Conservation (phyloP, 2,329 filamentous ascomycete species). For the Sclerotinia sclerotiorum region DNA sequence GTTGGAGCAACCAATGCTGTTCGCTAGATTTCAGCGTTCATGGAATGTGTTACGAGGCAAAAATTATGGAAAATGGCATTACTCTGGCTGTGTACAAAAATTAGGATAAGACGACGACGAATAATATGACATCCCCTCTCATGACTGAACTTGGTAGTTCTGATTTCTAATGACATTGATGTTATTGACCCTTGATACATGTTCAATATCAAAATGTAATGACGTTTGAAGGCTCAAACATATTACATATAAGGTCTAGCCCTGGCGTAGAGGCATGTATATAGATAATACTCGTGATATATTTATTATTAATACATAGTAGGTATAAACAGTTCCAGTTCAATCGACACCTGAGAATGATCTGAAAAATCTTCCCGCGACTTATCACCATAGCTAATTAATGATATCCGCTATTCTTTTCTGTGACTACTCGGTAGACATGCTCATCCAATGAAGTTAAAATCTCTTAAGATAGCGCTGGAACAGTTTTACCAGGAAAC, state of each 20-base stretch:
- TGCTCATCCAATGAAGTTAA: not conserved
- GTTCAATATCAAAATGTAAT: not conserved
- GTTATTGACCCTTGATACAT: not conserved
- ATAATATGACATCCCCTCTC: slow-evolving; percentile 62
- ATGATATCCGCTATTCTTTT: not conserved
- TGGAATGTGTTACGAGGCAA: slow-evolving; percentile 35
- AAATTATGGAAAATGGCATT: slow-evolving; percentile 36
- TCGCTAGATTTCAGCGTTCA: slow-evolving; percentile 34
- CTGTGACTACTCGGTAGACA: not conserved
- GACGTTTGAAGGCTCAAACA: not conserved
- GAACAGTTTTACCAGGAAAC: not conserved
- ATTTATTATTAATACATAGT: too few species aligned
- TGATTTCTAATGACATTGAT: not conserved
- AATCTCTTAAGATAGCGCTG: not conserved
- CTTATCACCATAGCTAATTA: not conserved
- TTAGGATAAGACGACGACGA: slow-evolving; percentile 48
- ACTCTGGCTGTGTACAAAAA: slow-evolving; percentile 42
- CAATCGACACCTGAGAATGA: not conserved
- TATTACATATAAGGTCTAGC: not conserved
- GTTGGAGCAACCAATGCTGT: slow-evolving; percentile 39
- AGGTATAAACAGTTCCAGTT: not conserved
- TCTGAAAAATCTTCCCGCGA: not conserved
- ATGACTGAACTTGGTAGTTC: slow-evolving; percentile 31
- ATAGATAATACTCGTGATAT: too few species aligned
- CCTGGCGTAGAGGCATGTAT: not conserved